Conservation (phyloP, 2,329 filamentous ascomycete species). For the Neofusicoccum sp. region DNA sequence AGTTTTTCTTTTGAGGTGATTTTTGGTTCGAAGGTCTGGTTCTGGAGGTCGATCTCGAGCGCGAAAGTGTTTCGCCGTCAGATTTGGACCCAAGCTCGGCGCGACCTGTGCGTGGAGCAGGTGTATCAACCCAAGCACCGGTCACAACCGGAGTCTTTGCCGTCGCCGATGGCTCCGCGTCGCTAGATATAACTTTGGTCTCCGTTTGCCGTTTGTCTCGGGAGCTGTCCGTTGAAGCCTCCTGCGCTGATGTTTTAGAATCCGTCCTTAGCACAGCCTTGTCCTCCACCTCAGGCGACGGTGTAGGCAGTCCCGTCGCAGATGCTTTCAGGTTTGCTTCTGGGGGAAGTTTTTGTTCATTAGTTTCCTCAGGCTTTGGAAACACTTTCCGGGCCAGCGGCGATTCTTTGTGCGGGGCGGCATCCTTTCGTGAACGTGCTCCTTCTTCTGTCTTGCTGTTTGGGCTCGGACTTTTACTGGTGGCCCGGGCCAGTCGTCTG, state of each 20-base stretch:
- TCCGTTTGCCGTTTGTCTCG: too few relatives aligned
- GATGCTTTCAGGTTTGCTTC: not conserved
- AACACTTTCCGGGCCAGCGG: not conserved
- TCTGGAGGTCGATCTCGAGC: not conserved
- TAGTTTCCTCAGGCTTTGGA: not conserved
- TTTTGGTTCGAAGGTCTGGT: not conserved
- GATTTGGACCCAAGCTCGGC: not conserved
- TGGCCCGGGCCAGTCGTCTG: conserved; percentile 44
- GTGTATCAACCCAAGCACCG: conserved; percentile 51
- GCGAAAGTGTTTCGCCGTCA: not conserved
- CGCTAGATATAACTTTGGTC: not conserved
- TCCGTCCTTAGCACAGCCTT: not conserved
- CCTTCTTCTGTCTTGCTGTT: conserved; percentile 23
- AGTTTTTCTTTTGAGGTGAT: not conserved
- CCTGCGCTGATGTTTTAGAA: not conserved
- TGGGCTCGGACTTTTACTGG: conserved; percentile 48
- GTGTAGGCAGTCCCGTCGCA: not conserved
- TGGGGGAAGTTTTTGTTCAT: not conserved
- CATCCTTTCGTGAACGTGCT: not conserved
- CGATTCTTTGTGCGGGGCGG: not conserved
- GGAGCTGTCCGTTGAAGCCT: too few relatives aligned
- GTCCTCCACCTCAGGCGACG: not conserved
- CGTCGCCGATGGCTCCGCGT: conserved; percentile 20
- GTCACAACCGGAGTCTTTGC: conserved; percentile 47
- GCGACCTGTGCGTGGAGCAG: conserved; percentile 22